Evolutionary conservation across 2,329 filamentous ascomycete species (phyloP).

Genomic region (Sclerotinia spermophila): DNA sequence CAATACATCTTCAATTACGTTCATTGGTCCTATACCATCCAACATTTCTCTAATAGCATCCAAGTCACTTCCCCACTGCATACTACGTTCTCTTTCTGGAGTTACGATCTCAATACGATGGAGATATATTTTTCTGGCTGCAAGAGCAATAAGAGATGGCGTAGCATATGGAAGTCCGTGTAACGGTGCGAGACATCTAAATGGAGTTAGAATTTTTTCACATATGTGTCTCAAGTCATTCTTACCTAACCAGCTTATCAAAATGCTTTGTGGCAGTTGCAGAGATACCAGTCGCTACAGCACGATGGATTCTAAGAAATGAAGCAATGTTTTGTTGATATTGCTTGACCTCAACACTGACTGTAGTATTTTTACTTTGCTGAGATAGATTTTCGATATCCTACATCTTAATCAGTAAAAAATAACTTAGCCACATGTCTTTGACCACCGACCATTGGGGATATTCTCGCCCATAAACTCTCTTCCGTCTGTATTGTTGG

Average conservation of each 20-base stretch:
- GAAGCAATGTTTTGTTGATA: slow-evolving; percentile 86
- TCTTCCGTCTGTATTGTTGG: slow-evolving; percentile 22
- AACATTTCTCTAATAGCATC: slow-evolving; percentile 65
- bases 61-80: slow-evolving; percentile 87
- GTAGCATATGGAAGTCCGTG: slow-evolving; percentile 79
- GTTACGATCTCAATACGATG: slow-evolving; percentile 73
- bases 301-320: slow-evolving; percentile 84
- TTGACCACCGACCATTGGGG: slow-evolving; percentile 26
- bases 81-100: slow-evolving; percentile 73
- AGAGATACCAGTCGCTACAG: slow-evolving; percentile 73
- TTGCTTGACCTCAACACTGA: slow-evolving; percentile 73
- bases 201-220: slow-evolving; percentile 1
- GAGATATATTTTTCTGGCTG: slow-evolving; percentile 80
- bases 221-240: not conserved
- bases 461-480: slow-evolving; percentile 29
- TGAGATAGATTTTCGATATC: slow-evolving; percentile 40
- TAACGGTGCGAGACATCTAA: slow-evolving; percentile 69
- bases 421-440: not conserved
- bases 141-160: slow-evolving; percentile 77
- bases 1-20: slow-evolving; percentile 63
- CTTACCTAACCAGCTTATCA: slow-evolving; percentile 58
- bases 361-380: slow-evolving; percentile 54
- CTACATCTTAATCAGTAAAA: slow-evolving; percentile 24
- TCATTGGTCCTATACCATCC: slow-evolving; percentile 56
- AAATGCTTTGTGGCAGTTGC: slow-evolving; percentile 78